Conservation (phyloP, 2,329 filamentous ascomycete species). For the Pseudocercospora macadamiae region DNA sequence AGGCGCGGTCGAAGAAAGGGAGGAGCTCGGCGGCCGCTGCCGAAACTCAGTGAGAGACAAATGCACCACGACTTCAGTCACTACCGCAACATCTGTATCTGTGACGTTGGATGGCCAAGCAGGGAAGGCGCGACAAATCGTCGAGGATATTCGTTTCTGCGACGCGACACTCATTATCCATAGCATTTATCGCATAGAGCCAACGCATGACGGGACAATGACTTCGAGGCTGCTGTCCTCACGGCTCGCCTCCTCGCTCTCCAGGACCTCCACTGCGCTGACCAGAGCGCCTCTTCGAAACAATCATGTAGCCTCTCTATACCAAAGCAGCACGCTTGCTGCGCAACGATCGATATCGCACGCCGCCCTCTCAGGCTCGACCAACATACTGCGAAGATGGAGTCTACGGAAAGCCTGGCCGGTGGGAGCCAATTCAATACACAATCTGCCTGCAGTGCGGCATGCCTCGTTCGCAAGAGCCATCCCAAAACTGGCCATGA, state of each 20-base stretch:
- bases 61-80: neutral
- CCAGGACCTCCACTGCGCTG: constrained; percentile 57
- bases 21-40: neutral
- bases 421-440: constrained; percentile 75
- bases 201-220: constrained; percentile 31
- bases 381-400: constrained; percentile 29
- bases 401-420: constrained; percentile 67
- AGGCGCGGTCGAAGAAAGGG: too few species aligned
- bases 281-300: constrained; percentile 30
- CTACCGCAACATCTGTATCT: neutral
- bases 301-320: constrained; percentile 31
- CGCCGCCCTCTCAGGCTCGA: constrained; percentile 28
- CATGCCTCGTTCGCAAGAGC: constrained; percentile 67
- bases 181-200: neutral
- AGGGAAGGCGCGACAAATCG: neutral
- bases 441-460: constrained; percentile 71
- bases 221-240: constrained; percentile 70
- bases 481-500: constrained; percentile 86
- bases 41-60: neutral
- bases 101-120: neutral
- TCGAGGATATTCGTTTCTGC: neutral
- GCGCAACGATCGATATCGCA: constrained; percentile 31
- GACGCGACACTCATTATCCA: neutral
- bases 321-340: constrained; percentile 25
- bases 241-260: constrained; percentile 68